Conservation (phyloP, 148 eudicot species). For the Amaranthus hypochondriacus region DNA sequence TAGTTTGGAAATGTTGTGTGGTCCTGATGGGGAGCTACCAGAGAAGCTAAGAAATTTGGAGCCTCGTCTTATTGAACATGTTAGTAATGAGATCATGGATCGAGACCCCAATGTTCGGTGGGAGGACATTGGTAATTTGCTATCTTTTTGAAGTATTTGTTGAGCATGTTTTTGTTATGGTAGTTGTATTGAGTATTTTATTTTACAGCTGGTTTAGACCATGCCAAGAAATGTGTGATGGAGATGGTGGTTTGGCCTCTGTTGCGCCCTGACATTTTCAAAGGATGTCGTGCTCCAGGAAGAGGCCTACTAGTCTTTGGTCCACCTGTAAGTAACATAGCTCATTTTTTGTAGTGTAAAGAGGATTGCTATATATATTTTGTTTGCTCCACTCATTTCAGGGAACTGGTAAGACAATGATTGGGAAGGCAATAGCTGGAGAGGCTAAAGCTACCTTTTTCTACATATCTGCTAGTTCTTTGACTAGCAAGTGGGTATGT, state of each 20-base stretch:
- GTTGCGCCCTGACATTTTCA: conserved; percentile 93
- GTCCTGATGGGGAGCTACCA: conserved; percentile 96
- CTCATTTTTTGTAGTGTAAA: conserved; percentile 1
- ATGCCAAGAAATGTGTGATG: conserved; percentile 97
- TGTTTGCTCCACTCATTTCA: conserved; percentile 23
- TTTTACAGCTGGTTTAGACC: conserved; percentile 83
- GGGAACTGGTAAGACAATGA: conserved; percentile 99
- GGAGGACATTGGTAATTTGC: conserved; percentile 82
- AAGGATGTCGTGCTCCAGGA: conserved; percentile 99
- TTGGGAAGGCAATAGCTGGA: conserved; percentile 97
- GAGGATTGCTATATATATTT: not conserved
- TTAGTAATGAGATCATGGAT: conserved; percentile 97
- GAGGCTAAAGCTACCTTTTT: conserved; percentile 96
- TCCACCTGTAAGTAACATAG: conserved; percentile 71
- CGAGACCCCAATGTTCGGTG: conserved; percentile 96
- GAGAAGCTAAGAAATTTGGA: conserved; percentile 94
- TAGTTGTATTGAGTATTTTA: conserved; percentile 14
- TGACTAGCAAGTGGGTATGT: conserved; percentile 98
- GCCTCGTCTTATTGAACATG: conserved; percentile 92
- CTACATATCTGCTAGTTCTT: conserved; percentile 93
- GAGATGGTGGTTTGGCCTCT: conserved; percentile 99
- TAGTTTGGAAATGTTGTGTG: conserved; percentile 88
- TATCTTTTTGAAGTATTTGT: not conserved
- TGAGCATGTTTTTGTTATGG: conserved; percentile 1
- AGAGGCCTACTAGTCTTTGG: conserved; percentile 98